phyloP scores from a whole-genome alignment of 2,329 filamentous ascomycete species.

The Gremmenia infestans region DNA sequence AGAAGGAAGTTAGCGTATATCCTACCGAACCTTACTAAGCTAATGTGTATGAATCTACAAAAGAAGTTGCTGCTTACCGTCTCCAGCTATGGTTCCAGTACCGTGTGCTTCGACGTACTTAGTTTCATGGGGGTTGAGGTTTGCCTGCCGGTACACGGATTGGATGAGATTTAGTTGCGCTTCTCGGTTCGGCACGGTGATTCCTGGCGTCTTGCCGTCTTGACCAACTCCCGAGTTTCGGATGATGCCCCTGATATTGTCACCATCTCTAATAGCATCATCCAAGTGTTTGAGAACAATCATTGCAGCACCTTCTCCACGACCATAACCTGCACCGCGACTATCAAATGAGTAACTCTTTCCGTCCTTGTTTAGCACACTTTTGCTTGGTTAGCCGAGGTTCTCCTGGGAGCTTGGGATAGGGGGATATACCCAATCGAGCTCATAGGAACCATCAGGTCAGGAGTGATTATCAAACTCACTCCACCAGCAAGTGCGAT shows the following conservation, averaged over 20 bases:
- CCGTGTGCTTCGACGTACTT: conserved; percentile 1
- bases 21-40: neutral
- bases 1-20: neutral
- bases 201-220: conserved; percentile 50
- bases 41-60: too few relatives aligned
- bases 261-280: conserved; percentile 52
- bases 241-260: conserved; percentile 52
- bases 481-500: conserved; percentile 26
- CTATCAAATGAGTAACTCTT: conserved; percentile 8
- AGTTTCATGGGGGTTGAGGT: conserved; percentile 24
- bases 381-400: neutral
- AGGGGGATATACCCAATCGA: neutral
- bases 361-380: neutral
- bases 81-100: conserved; percentile 10
- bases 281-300: conserved; percentile 31
- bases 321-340: conserved; percentile 35
- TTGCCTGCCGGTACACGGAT: conserved; percentile 38
- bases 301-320: conserved; percentile 35
- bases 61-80: neutral
- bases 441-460: conserved; percentile 2
- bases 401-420: neutral
- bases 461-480: conserved; percentile 10
- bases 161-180: conserved; percentile 38
- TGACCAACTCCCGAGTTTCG: conserved; percentile 48
- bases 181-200: conserved; percentile 46